phyloP scores from a whole-genome alignment of 257 asterid genomes.

The Solanum sitiens region DNA sequence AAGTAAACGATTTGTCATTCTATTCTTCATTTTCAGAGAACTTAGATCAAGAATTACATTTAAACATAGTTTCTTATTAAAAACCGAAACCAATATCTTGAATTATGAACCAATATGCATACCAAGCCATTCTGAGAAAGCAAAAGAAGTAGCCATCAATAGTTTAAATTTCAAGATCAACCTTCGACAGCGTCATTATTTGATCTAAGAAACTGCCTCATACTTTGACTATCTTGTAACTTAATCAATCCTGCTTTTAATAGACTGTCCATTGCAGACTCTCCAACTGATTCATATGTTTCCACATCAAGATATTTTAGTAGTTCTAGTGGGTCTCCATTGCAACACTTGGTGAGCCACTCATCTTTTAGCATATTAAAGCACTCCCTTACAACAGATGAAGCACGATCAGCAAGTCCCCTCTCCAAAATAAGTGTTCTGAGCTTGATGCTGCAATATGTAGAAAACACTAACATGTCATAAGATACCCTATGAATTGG shows the following conservation, averaged over 20 bases:
- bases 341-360: constrained; percentile 85
- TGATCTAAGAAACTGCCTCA: constrained; percentile 33
- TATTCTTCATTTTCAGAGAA: background rate
- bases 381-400: constrained; percentile 73
- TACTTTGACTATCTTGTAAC: constrained; percentile 54
- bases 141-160: background rate
- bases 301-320: constrained; percentile 90
- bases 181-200: constrained; percentile 50
- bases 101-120: background rate
- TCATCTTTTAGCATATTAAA: constrained; percentile 77
- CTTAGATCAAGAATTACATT: background rate
- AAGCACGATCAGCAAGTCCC: constrained; percentile 87
- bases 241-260: constrained; percentile 59
- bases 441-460: constrained; percentile 63
- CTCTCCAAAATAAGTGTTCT: constrained; percentile 83
- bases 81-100: background rate
- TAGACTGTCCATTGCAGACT: constrained; percentile 53
- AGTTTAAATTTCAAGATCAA: constrained; percentile 7
- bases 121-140: background rate
- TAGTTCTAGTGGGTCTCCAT: constrained; percentile 57
- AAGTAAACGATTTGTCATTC: background rate
- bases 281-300: constrained; percentile 90
- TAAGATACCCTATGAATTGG: background rate
- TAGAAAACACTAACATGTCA: constrained; percentile 1
- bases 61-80: background rate